Evolutionary conservation across 805 yeast species (phyloP), one percentile per base, ranked within the genome.

Genomic region (Saccharomycopsis synnaedendra): DNA sequence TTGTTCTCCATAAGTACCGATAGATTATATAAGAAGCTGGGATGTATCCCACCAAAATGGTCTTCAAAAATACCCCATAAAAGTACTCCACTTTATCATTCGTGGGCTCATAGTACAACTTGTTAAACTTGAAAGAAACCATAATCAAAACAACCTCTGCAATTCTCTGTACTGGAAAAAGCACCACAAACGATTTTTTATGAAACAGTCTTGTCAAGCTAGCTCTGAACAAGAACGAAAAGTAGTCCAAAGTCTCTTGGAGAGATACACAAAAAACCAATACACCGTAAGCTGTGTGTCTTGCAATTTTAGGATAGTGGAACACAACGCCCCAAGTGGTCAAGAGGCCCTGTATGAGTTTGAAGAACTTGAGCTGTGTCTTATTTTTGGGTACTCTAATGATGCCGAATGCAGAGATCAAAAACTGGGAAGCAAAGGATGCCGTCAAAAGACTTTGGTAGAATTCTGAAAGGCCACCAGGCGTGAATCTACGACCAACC

Each of bases 401-500:
- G 6, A 39, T 35, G 27, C 11, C 33, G 7, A 39, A 32, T 7
- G 30, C 36, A 3, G 50, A 38, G 3, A 46, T 4, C 27, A 44
- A 5, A 7, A 48, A 27, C 32, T 49, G 46, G 9, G 49, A 46
- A 2, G 42, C 27, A 10, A 42, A 30, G 9, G 53, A 46, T 3
- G 33, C 33, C 3, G 53, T 46, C n/a, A 37, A 36, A 2, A 54
- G 41, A 8, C 9, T 37, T 11, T 46, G 46, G 55, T 78, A 74
- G 62, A 79, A 82, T 54, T 76, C 83, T 41, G 85, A 84, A 8
- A 82, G 76, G 0, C 86, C 88, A 5, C 82, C 86, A 1, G 87
- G 83, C 27, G 82, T 60, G 54, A 79, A 82, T 53, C 67, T 68
- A 33, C 77, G 61, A 0, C 86, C 84, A n/a, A 79, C 85, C 30